Base-by-base conservation (phyloP, 1,284 basidiomycete species). In the Ustilago loliicola region DNA sequence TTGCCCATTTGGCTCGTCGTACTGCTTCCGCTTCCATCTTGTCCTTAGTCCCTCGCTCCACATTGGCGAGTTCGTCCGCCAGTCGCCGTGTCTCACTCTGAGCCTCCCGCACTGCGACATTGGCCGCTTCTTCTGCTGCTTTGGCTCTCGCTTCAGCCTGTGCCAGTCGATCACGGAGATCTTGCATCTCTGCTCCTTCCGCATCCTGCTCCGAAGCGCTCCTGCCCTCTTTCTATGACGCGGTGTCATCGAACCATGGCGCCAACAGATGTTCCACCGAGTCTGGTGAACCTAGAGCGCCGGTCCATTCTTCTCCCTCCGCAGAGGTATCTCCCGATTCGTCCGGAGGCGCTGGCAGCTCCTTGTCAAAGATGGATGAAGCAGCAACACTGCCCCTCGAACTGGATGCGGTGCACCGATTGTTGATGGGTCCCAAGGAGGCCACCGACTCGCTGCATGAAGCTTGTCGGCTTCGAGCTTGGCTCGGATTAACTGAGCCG, bases 301-400 rank as follows among this genome's bases (percentile, higher is more conserved):
- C 57, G 0, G 32, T 45, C 57, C 67, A 59, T 3, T 63, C 51
- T 29, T 55, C 50, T 10, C 56, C 50, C 11, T 48, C 58, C 11
- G 36, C 29, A 21, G 36, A 51, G 3, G 7, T 53, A 21, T 17
- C 32, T 2, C 21, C 47, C 2, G 23, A 10, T 15, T 51, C 53
- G 1, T 30, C 11, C 0, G 68, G 68, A 8, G 50, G 52, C 6
- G 61, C 50, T 11, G 68, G 68, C 7, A 71, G 55, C 30, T 71
- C 68, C 40, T 71, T 71, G 42, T 71, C 68, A 15, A 71, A 71
- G 47, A 65, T 60, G 4, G 62, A 65, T 1, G 58, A 53, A 2
- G 54, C 62, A 10, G 32, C 59, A 0, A 61, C 40, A n/a, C 68
- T 71, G 23, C 53, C 50, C 6, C 19, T 32, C 34, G 67, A 69